phyloP scores from a whole-genome alignment of 2,329 filamentous ascomycete species.

The Pestalotiopsis fici region DNA sequence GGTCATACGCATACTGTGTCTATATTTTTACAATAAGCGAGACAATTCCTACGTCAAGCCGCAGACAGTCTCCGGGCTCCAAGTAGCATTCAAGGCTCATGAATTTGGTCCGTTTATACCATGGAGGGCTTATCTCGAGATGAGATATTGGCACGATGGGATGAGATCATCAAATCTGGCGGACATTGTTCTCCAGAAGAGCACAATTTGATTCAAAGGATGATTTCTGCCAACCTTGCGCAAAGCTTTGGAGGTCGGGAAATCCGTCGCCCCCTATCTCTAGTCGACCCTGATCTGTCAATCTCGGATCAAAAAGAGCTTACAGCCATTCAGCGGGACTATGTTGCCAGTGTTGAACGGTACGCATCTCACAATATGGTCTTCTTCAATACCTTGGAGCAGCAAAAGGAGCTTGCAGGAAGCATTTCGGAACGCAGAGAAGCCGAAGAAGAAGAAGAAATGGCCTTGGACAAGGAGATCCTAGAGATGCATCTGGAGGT shows the following conservation, averaged over 20 bases:
- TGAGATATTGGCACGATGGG: constrained; percentile 28
- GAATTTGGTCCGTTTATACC: too few relatives aligned
- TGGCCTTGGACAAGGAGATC: constrained; percentile 19
- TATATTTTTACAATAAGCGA: not conserved
- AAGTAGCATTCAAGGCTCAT: not conserved
- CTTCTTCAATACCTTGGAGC: constrained; percentile 35
- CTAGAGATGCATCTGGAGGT: constrained; percentile 54
- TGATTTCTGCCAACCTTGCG: constrained; percentile 55
- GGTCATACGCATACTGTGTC: not conserved
- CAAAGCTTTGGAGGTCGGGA: constrained; percentile 45
- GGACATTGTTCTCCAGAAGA: constrained; percentile 40
- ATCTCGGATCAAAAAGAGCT: constrained; percentile 37
- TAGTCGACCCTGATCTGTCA: constrained; percentile 41
- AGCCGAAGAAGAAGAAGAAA: constrained; percentile 17
- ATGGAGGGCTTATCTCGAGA: not conserved
- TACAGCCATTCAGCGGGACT: constrained; percentile 53
- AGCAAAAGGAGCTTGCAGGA: constrained; percentile 17
- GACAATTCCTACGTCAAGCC: not conserved
- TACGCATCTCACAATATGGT: constrained; percentile 53
- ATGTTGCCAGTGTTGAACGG: constrained; percentile 53
- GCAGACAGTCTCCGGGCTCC: not conserved
- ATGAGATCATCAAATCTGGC: not conserved
- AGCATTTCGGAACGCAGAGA: constrained; percentile 36
- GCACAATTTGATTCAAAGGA: constrained; percentile 54
- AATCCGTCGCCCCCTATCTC: constrained; percentile 46